Base-by-base conservation (phyloP, 768 basidiomycete genomes). In the Gloeostereum incarnatum region DNA sequence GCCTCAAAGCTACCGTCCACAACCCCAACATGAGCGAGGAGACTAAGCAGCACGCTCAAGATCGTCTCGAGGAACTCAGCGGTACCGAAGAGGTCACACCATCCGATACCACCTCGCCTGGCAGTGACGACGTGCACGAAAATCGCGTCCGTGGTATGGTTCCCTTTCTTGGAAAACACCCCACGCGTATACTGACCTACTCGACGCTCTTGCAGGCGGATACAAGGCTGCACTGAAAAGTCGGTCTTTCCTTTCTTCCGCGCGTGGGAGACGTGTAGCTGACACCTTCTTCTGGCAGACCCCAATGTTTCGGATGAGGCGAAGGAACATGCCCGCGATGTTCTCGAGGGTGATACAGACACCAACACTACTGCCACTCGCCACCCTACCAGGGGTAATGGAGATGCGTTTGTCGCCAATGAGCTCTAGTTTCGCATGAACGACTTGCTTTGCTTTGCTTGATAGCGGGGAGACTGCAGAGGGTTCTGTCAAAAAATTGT, bases 1-100 rank as follows among this genome's bases (percentile, higher is more conserved):
- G 77, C 22, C 56, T 73, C 38, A 77, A 76, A 49, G 74, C 75
- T n/a, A 61, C 74, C 7, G 60, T 77, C 4, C 59, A 66, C 49
- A 78, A 80, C 49, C 75, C 74, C 8, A 62, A 70, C 36, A 71
- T 77, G 31, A 75, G 73, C 3, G 59, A 63, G 1, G 68, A 69
- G 42, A 78, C 76, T 0, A 76, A 75, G 49, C 54, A 59, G 31
- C 60, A 62, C 13, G 78, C 76, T 5, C 47, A 47, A 7, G 55
- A 68, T 31, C 59, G 61, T 8, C 63, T 81, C n/a, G 58, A 68
- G 13, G 46, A 60, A 6, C 54, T 62, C 50, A 53, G 48, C 4
- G 40, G 48, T 6, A 26, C 42, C 20, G 41, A 47, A 24, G 26
- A n/a, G 9, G 18, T 6, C 33, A 20, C 38, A 6, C 13, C 29